Base-by-base conservation (phyloP, 768 basidiomycete species). In the Pleurotus salmoneostramineus region DNA sequence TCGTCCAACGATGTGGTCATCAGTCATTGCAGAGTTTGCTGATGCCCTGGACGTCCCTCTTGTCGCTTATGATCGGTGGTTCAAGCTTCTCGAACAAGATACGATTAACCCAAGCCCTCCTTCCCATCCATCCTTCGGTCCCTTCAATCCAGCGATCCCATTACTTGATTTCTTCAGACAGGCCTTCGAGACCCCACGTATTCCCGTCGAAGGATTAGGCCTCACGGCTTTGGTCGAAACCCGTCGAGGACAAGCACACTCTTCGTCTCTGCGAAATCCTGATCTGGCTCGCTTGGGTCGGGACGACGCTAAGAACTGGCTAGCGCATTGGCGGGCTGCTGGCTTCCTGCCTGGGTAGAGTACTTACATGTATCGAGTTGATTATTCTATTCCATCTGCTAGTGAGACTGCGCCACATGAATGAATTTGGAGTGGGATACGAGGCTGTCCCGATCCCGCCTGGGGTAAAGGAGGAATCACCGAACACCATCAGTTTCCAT, bases 1-100 rank as follows among this genome's bases (percentile, higher is more conserved):
- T 2, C 60, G 58, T 15, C 72, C 73, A 1, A 65, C 67, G 33
- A 48, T 60, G 5, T 72, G 69, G 69, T 50, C 47, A 11, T 37
- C 62, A 6, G 34, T 66, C 6, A 51, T 66, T 21, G 21, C 43
- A n/a, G 32, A 43, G 2, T 34, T 70, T 36, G 58, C 72, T 11
- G n/a, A 60, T 1, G 45, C 37, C 10, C 62, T 73, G n/a, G 40
- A 51, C 8, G 66, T 73, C 11, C 66, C 71, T 44, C 56, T 71
- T 12, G 69, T 72, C 1, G 64, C 70, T 6, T 73, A 70, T 32
- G 33, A 46, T 4, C 66, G 72, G 40, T 72, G 72, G 72, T 60
- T 71, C 27, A 60, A 61, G 7, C 59, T 61, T 1, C 62, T 72
- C 17, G 68, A 68, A 48, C 10, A 8, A n/a, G 37, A 40, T 40